Conservation (phyloP, 129 eudicot genomes). For the Helichrysum umbraculigerum region DNA sequence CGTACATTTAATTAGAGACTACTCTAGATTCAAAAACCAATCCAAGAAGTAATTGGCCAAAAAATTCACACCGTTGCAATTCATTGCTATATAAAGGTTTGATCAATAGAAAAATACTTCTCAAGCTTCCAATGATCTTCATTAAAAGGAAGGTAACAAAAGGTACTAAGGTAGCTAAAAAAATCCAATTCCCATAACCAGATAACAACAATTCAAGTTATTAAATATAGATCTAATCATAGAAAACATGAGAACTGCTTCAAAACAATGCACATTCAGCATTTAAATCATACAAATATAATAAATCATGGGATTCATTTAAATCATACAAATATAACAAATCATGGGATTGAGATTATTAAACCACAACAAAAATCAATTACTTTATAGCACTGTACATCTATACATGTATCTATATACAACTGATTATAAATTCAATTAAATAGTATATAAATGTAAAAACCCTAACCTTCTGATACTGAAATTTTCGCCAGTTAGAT, state of each 20-base stretch:
- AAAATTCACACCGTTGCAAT: constrained; percentile 8
- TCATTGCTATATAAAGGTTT: constrained; percentile 12
- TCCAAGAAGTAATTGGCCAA: constrained; percentile 4
- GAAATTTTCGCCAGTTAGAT: no score
- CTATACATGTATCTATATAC: no score
- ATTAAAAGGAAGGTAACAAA: neutral
- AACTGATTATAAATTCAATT: no score
- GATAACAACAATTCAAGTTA: constrained; percentile 6
- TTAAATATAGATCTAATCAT: constrained; percentile 32
- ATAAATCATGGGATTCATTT: no score
- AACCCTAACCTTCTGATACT: no score
- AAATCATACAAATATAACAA: no score
- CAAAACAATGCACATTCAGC: constrained; percentile 24
- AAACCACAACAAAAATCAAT: no score
- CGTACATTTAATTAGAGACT: neutral
- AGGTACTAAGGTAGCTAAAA: constrained; percentile 17
- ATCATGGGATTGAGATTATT: no score
- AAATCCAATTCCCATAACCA: constrained; percentile 23
- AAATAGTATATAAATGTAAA: no score
- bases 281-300: no score
- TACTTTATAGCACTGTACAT: no score
- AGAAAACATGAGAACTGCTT: neutral
- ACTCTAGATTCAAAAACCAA: constrained; percentile 7
- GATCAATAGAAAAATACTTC: neutral
- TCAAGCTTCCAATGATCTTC: constrained; percentile 17